Conservation (phyloP, 352 stramenopile genomes). For the Globisporangium solare region DNA sequence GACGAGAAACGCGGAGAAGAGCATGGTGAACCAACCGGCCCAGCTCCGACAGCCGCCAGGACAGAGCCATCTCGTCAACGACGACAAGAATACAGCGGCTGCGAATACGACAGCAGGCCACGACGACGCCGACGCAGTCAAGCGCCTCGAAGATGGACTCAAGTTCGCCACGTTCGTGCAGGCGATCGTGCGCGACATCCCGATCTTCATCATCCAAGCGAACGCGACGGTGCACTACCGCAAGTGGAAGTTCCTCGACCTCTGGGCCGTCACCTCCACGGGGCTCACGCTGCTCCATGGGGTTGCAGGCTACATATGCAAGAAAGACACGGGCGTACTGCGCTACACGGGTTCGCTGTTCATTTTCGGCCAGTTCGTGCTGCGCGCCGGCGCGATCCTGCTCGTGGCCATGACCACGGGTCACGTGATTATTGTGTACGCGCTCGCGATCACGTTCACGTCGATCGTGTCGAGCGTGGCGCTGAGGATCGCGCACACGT, state of each 20-base stretch:
- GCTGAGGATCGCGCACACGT: conserved; percentile 39
- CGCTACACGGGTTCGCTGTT: conserved; percentile 36
- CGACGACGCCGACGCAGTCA: conserved; percentile 9
- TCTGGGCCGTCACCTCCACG: conserved; percentile 53
- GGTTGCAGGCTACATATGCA: conserved; percentile 36
- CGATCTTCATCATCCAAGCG: conserved; percentile 66
- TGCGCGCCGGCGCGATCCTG: conserved; percentile 52
- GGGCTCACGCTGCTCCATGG: conserved; percentile 45
- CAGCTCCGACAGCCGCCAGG: conserved; percentile 4
- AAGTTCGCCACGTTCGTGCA: conserved; percentile 62
- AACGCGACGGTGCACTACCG: conserved; percentile 80
- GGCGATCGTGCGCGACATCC: conserved; percentile 61
- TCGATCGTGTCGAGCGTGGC: conserved; percentile 28
- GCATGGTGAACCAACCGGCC: conserved; percentile 2
- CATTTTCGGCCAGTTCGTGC: conserved; percentile 53
- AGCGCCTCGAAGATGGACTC: conserved; percentile 26
- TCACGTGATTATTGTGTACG: conserved; percentile 32
- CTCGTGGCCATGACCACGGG: conserved; percentile 63
- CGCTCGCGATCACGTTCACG: conserved; percentile 25
- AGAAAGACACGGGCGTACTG: conserved; percentile 30
- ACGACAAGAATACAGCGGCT: conserved; percentile 1
- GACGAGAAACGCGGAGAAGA: conserved; percentile 3
- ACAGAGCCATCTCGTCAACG: neutral
- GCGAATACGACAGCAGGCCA: conserved; percentile 1
- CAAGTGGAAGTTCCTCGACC: conserved; percentile 65